Evolutionary conservation across 192 early-diverging fungal genomes (phyloP), one percentile per base, ranked within the genome.

Genomic region (Lobulomyces angularis): DNA sequence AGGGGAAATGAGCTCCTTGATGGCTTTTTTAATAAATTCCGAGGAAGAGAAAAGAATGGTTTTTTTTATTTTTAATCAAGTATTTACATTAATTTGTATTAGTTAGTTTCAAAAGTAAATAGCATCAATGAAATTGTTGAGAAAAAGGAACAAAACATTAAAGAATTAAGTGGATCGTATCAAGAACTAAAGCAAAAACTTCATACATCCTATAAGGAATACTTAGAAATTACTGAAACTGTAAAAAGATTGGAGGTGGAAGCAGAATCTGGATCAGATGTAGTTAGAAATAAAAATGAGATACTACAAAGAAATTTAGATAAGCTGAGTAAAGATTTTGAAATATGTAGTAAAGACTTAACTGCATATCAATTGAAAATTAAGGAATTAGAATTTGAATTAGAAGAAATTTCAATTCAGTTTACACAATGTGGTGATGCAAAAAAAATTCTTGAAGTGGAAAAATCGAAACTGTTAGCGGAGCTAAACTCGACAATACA

Each of bases 21-120:
- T 76, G 56, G 73, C 69, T 0, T 68, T 71, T 31, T 43, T 76
- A 14, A 74, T 76, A 26, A 69, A 69, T 35, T 62, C 69, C 0
- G 73, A 76, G 41, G 64, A 64, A 27, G 64, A 69, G 36, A 74
- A 74, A 53, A 41, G 63, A 12, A 48, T 55, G 48, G 66, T 69
- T 22, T 22, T 38, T 12, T 26, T 16, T 14, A 11, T 48, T 54
- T 23, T 9, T 18, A 0, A 18, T 43, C 35, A 22, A 31, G 19
- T 5, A 9, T 14, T 6, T 32, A 25, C 3, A 11, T 8, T 39
- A 5, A 16, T 8, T 45, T 23, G 18, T 8, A 1, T 8, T 14
- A 45, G 12, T 19, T 1, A 39, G 14, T 31, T 18, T 1, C 14
- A 14, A 18, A 37, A 12, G 11, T 12, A 22, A 18, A 18, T 28